phyloP scores from a whole-genome alignment of 345 rosid genomes.

The Syzygium aromaticum region DNA sequence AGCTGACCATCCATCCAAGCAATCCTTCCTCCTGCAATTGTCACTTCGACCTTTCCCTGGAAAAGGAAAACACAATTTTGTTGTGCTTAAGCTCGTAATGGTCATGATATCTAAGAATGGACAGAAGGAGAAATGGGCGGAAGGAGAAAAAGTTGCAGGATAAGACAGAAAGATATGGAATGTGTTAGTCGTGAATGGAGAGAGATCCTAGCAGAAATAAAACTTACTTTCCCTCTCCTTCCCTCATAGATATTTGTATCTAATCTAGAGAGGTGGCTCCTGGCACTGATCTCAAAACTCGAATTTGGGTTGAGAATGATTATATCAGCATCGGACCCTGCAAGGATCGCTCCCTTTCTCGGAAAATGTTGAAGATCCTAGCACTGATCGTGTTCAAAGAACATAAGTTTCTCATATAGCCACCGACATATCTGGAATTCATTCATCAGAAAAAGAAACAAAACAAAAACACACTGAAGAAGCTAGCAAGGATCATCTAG shows the following conservation, averaged over 20 bases:
- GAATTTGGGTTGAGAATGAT: slow-evolving; percentile 81
- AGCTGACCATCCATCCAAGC: slow-evolving; percentile 76
- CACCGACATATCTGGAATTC: neutral
- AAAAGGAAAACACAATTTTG: neutral
- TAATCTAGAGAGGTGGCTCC: slow-evolving; percentile 69
- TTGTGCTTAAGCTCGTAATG: neutral
- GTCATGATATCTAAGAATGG: neutral
- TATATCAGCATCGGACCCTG: slow-evolving; percentile 93
- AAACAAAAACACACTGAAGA: neutral
- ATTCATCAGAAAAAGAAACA: neutral
- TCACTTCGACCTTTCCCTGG: slow-evolving; percentile 93
- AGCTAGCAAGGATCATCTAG: too few relatives aligned
- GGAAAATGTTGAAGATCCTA: slow-evolving; percentile 85
- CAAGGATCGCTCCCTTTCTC: slow-evolving; percentile 81
- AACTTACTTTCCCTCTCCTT: slow-evolving; percentile 63
- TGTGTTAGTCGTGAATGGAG: neutral
- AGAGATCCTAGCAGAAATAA: neutral
- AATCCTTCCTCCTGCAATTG: slow-evolving; percentile 72
- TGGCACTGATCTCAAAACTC: slow-evolving; percentile 60
- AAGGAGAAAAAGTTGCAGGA: neutral
- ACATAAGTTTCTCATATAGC: neutral
- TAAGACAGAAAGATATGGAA: neutral
- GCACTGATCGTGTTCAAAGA: slow-evolving; percentile 44
- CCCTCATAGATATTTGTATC: slow-evolving; percentile 88
- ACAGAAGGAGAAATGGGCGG: neutral